These are phyloP conservation scores for Amaranthus tricolor DNA, from an alignment of 179 eudicot genomes.

Conservation along the genomic window DNA sequence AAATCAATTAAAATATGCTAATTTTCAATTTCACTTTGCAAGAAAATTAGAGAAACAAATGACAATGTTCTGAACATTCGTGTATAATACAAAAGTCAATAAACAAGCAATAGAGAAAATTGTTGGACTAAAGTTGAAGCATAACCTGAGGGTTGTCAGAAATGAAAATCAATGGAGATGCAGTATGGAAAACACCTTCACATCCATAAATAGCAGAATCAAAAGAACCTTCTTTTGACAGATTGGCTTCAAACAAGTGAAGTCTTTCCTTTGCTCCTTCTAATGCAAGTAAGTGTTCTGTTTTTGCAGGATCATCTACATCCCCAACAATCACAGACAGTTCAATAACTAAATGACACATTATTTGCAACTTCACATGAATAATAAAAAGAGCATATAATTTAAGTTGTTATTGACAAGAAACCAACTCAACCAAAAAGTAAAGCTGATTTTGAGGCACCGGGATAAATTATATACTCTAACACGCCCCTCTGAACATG, in stretches of 20 bases:
- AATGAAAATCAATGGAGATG: slow-evolving; percentile 32
- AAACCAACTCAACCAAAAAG: no score
- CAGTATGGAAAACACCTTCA: slow-evolving; percentile 48
- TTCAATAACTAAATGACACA: background rate
- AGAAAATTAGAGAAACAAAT: no score
- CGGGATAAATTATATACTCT: no score
- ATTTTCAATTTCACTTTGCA: no score
- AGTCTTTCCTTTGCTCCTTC: slow-evolving; percentile 49
- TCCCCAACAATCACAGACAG: background rate
- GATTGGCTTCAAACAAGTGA: slow-evolving; percentile 40
- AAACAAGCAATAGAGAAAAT: background rate
- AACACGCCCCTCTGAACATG: no score
- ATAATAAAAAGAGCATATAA: no score
- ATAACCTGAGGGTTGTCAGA: slow-evolving; percentile 38
- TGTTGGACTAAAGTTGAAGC: background rate
- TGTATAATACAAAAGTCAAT: background rate
- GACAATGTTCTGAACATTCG: no score
- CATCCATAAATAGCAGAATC: slow-evolving; percentile 43
- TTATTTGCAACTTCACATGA: no score
- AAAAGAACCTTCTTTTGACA: slow-evolving; percentile 40
- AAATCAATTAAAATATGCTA: no score
- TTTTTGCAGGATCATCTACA: slow-evolving; percentile 41
- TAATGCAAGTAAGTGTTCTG: slow-evolving; percentile 35
- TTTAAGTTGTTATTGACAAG: no score
- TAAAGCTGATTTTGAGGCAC: no score